Conservation (phyloP, 2,329 filamentous ascomycete genomes). For the Cercospora beticola region DNA sequence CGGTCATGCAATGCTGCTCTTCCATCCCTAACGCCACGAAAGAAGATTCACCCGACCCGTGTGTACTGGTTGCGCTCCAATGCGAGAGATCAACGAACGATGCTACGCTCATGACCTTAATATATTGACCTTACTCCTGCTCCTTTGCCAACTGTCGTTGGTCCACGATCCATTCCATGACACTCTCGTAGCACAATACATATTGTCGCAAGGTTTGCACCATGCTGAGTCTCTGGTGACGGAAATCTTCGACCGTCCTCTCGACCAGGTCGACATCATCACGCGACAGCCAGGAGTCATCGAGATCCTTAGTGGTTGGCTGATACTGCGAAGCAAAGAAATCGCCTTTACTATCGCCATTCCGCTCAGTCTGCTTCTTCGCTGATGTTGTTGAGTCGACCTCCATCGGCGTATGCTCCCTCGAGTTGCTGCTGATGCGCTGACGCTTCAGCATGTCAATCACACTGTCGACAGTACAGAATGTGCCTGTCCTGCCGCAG, state of each 20-base stretch:
- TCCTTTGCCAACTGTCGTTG: slow-evolving; percentile 32
- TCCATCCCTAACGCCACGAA: neutral
- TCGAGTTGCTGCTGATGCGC: slow-evolving; percentile 39
- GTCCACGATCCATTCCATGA: slow-evolving; percentile 77
- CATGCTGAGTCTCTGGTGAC: slow-evolving; percentile 88
- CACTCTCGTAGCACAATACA: slow-evolving; percentile 93
- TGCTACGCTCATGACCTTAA: neutral
- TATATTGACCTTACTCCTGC: neutral
- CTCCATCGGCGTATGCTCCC: slow-evolving; percentile 48
- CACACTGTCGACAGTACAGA: slow-evolving; percentile 93
- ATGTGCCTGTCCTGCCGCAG: slow-evolving; percentile 92
- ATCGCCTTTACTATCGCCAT: slow-evolving; percentile 16
- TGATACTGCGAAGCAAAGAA: slow-evolving; percentile 32
- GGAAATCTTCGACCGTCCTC: slow-evolving; percentile 86
- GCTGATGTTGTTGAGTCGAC: slow-evolving; percentile 30
- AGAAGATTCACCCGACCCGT: neutral
- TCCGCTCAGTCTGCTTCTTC: slow-evolving; percentile 2
- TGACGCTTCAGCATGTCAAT: slow-evolving; percentile 97
- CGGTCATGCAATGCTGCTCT: neutral
- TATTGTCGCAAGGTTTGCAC: slow-evolving; percentile 92
- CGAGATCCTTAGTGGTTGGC: slow-evolving; percentile 34
- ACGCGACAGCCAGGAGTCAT: slow-evolving; percentile 65
- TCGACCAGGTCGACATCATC: slow-evolving; percentile 76
- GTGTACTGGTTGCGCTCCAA: neutral
- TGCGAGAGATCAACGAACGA: neutral